Evolutionary conservation across 371 early-diverging fungal genomes (phyloP).

Genomic region (Rhizopus sp.): DNA sequence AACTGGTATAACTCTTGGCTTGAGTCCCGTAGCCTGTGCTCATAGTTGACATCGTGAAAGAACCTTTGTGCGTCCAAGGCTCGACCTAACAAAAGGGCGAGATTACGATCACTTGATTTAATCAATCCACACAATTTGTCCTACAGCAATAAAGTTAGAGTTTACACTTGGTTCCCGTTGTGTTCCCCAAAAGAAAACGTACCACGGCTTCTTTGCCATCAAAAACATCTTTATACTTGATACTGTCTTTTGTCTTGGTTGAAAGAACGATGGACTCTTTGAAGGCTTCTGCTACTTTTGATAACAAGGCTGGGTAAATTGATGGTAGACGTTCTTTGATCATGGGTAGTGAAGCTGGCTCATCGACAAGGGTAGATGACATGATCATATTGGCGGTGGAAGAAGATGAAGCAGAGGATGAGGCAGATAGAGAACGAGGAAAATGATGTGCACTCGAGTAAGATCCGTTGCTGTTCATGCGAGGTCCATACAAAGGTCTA

Average conservation of each 20-base stretch:
- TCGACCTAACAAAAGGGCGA: conserved; percentile 84
- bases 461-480: conserved; percentile 2
- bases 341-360: conserved; percentile 15
- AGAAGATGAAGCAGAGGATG: conserved; percentile 20
- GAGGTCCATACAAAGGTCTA: conserved; percentile 1
- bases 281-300: conserved; percentile 78
- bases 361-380: conserved; percentile 19
- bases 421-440: conserved; percentile 15
- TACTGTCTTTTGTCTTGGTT: conserved; percentile 72
- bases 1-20: conserved; percentile 79
- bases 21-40: conserved; percentile 81
- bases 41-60: conserved; percentile 89
- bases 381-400: conserved; percentile 16
- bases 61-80: conserved; percentile 85
- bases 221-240: conserved; percentile 82
- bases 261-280: conserved; percentile 47
- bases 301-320: conserved; percentile 83
- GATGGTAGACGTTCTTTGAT: conserved; percentile 34
- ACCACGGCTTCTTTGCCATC: conserved; percentile 86
- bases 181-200: conserved; percentile 20
- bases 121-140: conserved; percentile 74
- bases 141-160: conserved; percentile 36
- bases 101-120: conserved; percentile 81
- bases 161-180: neutral
- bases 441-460: conserved; percentile 6